phyloP scores from a whole-genome alignment of 2,329 filamentous ascomycete genomes.

The Septoria linicola region DNA sequence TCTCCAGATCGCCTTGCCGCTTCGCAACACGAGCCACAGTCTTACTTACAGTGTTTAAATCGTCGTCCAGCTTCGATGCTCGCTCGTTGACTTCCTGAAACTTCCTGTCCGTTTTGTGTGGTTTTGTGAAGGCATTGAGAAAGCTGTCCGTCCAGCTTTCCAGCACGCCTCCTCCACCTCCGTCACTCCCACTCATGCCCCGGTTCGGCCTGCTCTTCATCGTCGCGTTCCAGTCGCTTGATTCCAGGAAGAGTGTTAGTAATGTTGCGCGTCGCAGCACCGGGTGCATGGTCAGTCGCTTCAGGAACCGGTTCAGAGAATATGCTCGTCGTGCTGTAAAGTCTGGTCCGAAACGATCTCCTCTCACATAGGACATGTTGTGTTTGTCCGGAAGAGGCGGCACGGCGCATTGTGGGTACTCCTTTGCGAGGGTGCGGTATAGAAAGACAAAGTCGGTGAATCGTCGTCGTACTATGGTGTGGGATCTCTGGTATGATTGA shows the following conservation, averaged over 20 bases:
- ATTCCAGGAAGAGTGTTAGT: slow-evolving; percentile 87
- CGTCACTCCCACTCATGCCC: slow-evolving; percentile 47
- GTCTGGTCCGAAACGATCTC: slow-evolving; percentile 89
- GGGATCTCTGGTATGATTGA: slow-evolving; percentile 81
- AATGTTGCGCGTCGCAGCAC: slow-evolving; percentile 79
- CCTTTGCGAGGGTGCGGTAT: slow-evolving; percentile 81
- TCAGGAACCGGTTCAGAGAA: slow-evolving; percentile 87
- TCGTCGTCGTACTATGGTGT: slow-evolving; percentile 77
- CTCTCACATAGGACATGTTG: slow-evolving; percentile 97
- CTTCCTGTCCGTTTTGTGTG: slow-evolving; percentile 89
- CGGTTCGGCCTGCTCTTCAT: slow-evolving; percentile 78
- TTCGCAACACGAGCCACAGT: slow-evolving; percentile 89
- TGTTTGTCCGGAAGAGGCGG: slow-evolving; percentile 97
- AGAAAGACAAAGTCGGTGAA: slow-evolving; percentile 98
- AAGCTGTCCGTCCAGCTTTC: slow-evolving; percentile 95
- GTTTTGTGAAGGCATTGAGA: slow-evolving; percentile 94
- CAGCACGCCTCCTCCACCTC: slow-evolving; percentile 69
- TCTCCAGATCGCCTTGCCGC: slow-evolving; percentile 81
- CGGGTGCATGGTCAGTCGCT: slow-evolving; percentile 82
- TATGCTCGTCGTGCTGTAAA: slow-evolving; percentile 86
- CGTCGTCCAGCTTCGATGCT: slow-evolving; percentile 90
- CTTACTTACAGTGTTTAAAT: slow-evolving; percentile 89
- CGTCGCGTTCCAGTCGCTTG: slow-evolving; percentile 91
- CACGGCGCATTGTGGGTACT: slow-evolving; percentile 88
- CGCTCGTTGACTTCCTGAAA: slow-evolving; percentile 93